These are phyloP conservation scores for Botrytis porri DNA, from an alignment of 2,329 filamentous ascomycete genomes.

Conservation along the genomic window DNA sequence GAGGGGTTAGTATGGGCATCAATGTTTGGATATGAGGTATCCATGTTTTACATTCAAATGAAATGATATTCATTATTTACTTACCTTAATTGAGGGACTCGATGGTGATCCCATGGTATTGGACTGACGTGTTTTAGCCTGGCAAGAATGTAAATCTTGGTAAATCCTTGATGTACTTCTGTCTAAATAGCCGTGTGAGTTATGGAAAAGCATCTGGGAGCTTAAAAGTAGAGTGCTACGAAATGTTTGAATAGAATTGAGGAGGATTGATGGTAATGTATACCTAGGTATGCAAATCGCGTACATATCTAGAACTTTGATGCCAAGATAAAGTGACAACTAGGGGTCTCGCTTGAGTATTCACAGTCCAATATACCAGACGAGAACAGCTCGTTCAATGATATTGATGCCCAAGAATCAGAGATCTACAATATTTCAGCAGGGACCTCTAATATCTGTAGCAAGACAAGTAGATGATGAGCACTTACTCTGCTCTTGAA, in stretches of 20 bases:
- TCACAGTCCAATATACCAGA: neutral
- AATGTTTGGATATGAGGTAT: too few relatives aligned
- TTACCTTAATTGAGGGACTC: neutral
- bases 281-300: neutral
- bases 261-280: neutral
- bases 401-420: neutral
- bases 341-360: neutral
- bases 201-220: conserved; percentile 26
- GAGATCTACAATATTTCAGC: neutral
- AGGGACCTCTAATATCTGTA: neutral
- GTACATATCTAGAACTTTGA: neutral
- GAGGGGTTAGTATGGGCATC: neutral
- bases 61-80: neutral
- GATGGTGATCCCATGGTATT: neutral
- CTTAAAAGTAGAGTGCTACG: neutral
- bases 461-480: neutral
- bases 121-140: neutral
- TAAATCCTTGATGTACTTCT: conserved; percentile 31
- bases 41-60: neutral
- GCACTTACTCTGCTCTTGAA: neutral
- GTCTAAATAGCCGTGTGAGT: conserved; percentile 30
- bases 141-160: conserved; percentile 30
- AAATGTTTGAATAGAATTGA: neutral
- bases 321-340: neutral
- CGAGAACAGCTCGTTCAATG: neutral